Evolutionary conservation across 139 green algal species (phyloP), one percentile per base, ranked within the genome.

Genomic region (Picochlorum sp.): DNA sequence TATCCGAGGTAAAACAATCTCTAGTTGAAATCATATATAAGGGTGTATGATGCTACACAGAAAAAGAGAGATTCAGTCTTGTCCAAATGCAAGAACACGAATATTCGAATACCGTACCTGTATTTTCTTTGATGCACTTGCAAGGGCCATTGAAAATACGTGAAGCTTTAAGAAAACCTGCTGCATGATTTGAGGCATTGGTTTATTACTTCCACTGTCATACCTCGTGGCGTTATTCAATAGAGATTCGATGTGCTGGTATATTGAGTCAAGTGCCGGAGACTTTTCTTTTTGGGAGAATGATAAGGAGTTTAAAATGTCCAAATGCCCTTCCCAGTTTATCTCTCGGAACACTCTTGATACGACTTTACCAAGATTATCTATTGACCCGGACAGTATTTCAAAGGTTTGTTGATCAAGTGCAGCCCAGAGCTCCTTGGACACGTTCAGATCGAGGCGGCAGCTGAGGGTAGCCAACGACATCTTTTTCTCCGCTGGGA

Each of bases 11-110:
- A 62, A 89, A 89, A 64, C 63, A 68, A 69, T 89, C 83, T 0
- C 83, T 65, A 0, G 83, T 89, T 54, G 49, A 68, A 11, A 89
- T 85, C 3, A 89, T 49, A 70, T 89, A 89, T 16, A 61, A 70
- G 0, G 83, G 81, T 20, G 47, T 20, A 20, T 20, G 16, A 1
- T 26, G 18, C 47, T 59, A 14, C 20, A 16, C 51, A 41, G 26
- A 23, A 59, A 30, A 23, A 30, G 2, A 11, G 7, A 13, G 34
- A 41, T 41, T 11, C 7, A 41, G 34, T 41, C 7, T 41, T 41
- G 28, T 30, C 28, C 28, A 30, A 30, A 30, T 41, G 8, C 7
- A 41, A 13, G 7, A 41, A 9, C 34, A 41, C 8, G 10, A 11
- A 13, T 14, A 13, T 21, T 55, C 10, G n/a, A 55, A 23, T 13